Evolutionary conservation across 805 yeast species (phyloP), one percentile per base, ranked within the genome.

Genomic region (Lachancea lanzarotensis): DNA sequence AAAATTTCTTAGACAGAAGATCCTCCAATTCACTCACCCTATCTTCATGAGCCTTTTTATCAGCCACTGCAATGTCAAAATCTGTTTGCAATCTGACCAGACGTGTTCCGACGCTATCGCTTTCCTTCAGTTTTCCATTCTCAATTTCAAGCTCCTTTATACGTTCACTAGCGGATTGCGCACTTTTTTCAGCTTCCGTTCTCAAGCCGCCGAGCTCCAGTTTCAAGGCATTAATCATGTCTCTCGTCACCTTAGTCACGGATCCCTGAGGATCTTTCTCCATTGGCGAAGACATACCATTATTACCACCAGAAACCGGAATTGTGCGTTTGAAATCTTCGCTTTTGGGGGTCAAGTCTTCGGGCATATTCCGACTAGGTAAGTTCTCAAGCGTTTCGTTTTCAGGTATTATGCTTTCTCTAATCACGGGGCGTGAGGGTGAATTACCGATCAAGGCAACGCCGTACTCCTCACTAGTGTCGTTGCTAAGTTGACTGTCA

Each of bases 111-210:
- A 56, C 54, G 8, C 57, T 55, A 8, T 52, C 52, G 4, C 65
- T 68, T 13, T 53, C 40, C 48, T 55, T 62, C 38, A 67, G 46
- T 17, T 49, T 43, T 2, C 42, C 34, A 30, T 64, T 62, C 43
- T 68, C 70, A 5, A 41, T 22, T 51, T 81, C 85, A 30, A 84
- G 65, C 17, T 55, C 54, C 18, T 61, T 62, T 18, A 83, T 79
- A 45, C 73, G 74, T 16, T 71, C 71, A 51, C 79, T 75, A 0
- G 89, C 90, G 40, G 69, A 65, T 40, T 67, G 70, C 50, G 83
- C 81, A 50, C 79, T 81, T 3, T 63, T 62, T 45, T 70, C 71
- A 50, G 78, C 73, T 35, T 71, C 71, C 2, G 51, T 17, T 49
- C 70, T 74, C 43, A 77, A 55, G 11, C 60, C 57, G 16, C 61